Conservation (phyloP, 805 yeast species). For the Phaffomyces antillensis region DNA sequence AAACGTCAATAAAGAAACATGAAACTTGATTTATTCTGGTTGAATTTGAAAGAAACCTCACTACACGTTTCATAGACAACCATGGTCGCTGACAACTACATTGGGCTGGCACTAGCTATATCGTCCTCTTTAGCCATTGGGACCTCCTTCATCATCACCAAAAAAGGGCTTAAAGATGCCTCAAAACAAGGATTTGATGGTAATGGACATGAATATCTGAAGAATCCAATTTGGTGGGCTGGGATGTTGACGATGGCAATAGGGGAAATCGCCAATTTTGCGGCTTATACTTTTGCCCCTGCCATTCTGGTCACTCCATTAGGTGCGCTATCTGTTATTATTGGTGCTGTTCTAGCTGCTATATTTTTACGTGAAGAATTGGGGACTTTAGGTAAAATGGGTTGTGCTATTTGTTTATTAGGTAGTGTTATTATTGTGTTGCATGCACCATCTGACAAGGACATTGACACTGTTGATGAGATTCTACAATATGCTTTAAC, state of each 20-base stretch:
- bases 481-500: constrained; percentile 71
- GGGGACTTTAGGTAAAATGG: constrained; percentile 84
- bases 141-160: constrained; percentile 81
- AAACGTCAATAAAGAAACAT: no score
- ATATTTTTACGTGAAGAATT: constrained; percentile 78
- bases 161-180: constrained; percentile 74
- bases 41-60: no score
- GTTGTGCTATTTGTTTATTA: constrained; percentile 83
- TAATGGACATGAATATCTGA: constrained; percentile 71
- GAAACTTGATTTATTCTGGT: no score
- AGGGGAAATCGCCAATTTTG: constrained; percentile 88
- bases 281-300: constrained; percentile 94
- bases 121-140: constrained; percentile 87
- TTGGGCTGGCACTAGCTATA: constrained; percentile 83
- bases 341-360: constrained; percentile 88
- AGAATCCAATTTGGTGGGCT: constrained; percentile 90
- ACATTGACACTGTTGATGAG: constrained; percentile 81
- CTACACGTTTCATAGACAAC: background rate
- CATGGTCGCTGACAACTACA: constrained; percentile 68
- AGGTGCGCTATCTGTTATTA: constrained; percentile 85
- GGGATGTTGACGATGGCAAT: constrained; percentile 87
- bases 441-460: constrained; percentile 94
- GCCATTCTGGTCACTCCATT: constrained; percentile 87
- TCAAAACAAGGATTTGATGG: constrained; percentile 57
- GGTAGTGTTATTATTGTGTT: constrained; percentile 84